Percentiles rank a stretch among this genome's conserved stretches.
Evolutionary conservation across 805 yeast genomes (phyloP).

Genomic region (Saccharomycopsis fodiens): DNA sequence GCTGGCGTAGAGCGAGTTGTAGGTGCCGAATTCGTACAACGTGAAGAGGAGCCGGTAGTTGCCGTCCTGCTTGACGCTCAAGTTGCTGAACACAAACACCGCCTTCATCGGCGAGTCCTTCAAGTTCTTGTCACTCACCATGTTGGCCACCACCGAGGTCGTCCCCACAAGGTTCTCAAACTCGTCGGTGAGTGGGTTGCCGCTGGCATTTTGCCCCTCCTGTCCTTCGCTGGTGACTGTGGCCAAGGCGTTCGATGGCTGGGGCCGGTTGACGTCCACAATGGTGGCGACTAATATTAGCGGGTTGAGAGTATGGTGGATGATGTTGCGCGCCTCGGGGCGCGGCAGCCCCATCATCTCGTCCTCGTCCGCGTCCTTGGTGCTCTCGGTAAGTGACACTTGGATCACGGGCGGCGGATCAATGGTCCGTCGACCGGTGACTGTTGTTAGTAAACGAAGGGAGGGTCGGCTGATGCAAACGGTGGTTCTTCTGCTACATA

Average conservation of each 20-base stretch:
- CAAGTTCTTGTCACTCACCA: slow-evolving; percentile 17
- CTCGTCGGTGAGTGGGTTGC: not conserved
- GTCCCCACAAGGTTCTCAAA: slow-evolving; percentile 20
- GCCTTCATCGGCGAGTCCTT: slow-evolving; percentile 16
- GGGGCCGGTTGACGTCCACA: slow-evolving; percentile 8
- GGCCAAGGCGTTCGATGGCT: not conserved
- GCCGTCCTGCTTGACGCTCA: slow-evolving; percentile 21
- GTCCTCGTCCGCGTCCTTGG: slow-evolving; percentile 2
- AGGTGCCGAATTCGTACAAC: slow-evolving; percentile 16
- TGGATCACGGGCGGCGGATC: slow-evolving; percentile 23
- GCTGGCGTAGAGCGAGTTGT: slow-evolving; percentile 1
- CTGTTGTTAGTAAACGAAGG: slow-evolving; percentile 5
- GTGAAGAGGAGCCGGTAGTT: slow-evolving; percentile 18
- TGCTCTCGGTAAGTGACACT: slow-evolving; percentile 11
- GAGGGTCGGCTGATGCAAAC: not conserved
- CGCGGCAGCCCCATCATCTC: not conserved
- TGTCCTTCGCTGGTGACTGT: not conserved
- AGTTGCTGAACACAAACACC: slow-evolving; percentile 20
- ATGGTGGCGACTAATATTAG: slow-evolving; percentile 17
- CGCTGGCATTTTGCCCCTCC: not conserved
- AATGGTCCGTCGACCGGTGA: slow-evolving; percentile 21
- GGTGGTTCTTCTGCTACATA: slow-evolving; percentile 1
- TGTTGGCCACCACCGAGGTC: slow-evolving; percentile 20
- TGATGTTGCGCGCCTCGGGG: slow-evolving; percentile 8
- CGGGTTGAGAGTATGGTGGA: slow-evolving; percentile 20